Evolutionary conservation across 2,329 filamentous ascomycete genomes (phyloP).

Genomic region (Pestalotiopsis sp.): DNA sequence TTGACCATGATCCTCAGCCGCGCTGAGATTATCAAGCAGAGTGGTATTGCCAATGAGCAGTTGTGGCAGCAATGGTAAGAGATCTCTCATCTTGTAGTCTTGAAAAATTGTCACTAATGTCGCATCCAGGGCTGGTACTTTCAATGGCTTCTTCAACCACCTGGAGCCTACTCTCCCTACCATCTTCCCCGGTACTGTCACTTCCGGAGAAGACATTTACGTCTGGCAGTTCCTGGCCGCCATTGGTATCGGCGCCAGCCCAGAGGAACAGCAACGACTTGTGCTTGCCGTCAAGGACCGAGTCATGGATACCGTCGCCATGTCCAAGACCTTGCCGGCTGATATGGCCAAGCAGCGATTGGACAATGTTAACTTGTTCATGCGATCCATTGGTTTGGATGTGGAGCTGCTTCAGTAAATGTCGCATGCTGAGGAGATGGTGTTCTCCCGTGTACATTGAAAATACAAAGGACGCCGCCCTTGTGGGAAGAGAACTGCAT

Average conservation of each 20-base stretch:
- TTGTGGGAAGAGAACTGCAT: neutral
- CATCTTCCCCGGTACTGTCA: constrained; percentile 90
- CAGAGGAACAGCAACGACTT: constrained; percentile 91
- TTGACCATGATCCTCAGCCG: constrained; percentile 93
- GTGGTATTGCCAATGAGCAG: constrained; percentile 65
- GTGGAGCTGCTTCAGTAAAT: constrained; percentile 66
- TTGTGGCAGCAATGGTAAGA: constrained; percentile 78
- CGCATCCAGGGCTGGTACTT: constrained; percentile 64
- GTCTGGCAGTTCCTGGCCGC: constrained; percentile 98
- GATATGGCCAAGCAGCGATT: constrained; percentile 83
- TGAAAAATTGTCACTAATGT: constrained; percentile 28
- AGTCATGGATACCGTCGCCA: constrained; percentile 89
- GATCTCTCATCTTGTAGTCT: neutral
- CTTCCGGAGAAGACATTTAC: constrained; percentile 88
- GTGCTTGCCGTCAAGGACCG: constrained; percentile 97
- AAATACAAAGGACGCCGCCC: neutral
- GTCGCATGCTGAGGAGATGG: neutral
- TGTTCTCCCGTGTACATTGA: neutral
- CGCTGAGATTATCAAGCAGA: constrained; percentile 89
- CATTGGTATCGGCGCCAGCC: constrained; percentile 88
- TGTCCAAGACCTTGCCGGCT: constrained; percentile 85
- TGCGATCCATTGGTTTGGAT: constrained; percentile 97
- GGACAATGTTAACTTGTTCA: constrained; percentile 94
- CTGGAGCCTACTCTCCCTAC: constrained; percentile 81
- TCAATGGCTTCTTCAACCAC: constrained; percentile 83